A percentile compares a stretch with the other conserved stretches of the same genome.
Evolutionary conservation across 2,329 filamentous ascomycete species (phyloP).

Genomic region (Penicillium concentricum): DNA sequence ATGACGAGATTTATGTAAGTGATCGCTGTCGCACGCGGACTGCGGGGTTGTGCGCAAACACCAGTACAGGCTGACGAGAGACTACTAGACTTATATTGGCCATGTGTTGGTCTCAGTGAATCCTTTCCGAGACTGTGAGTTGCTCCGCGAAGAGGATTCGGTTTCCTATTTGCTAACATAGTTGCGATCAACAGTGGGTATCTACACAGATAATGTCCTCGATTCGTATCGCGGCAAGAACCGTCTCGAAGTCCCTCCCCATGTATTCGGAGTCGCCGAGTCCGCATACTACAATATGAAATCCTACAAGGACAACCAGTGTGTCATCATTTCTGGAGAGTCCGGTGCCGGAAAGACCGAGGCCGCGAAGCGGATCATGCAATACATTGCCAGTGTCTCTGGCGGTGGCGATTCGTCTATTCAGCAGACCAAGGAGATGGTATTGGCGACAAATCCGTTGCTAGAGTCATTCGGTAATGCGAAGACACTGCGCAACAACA

Average conservation of each 20-base stretch:
- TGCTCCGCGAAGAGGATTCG: not conserved
- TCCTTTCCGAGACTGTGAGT: slow-evolving; percentile 82
- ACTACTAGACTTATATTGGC: slow-evolving; percentile 82
- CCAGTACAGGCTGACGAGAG: slow-evolving; percentile 14
- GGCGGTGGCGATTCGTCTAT: slow-evolving; percentile 82
- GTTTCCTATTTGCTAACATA: slow-evolving; percentile 35
- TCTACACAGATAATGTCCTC: slow-evolving; percentile 93
- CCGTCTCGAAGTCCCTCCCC: slow-evolving; percentile 84
- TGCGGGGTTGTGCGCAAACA: slow-evolving; percentile 15
- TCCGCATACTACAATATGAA: slow-evolving; percentile 99
- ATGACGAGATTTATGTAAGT: slow-evolving; percentile 87
- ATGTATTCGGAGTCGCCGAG: slow-evolving; percentile 97
- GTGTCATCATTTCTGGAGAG: slow-evolving; percentile 98
- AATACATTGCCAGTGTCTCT: slow-evolving; percentile 97
- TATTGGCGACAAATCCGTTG: slow-evolving; percentile 93
- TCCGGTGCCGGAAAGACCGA: slow-evolving; percentile 98
- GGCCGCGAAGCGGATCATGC: slow-evolving; percentile 97
- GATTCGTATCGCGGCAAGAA: slow-evolving; percentile 97
- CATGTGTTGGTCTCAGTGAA: slow-evolving; percentile 99
- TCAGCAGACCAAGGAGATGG: slow-evolving; percentile 98
- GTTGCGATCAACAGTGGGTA: slow-evolving; percentile 62
- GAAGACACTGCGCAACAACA: slow-evolving; percentile 97
- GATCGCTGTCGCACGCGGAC: slow-evolving; percentile 11
- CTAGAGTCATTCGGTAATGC: slow-evolving; percentile 98
- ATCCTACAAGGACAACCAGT: slow-evolving; percentile 97